Percentiles rank a stretch among this genome's conserved stretches.
Evolutionary conservation across 78 protist species (phyloP).

Genomic region (Planoprotostelium fungivorum): DNA sequence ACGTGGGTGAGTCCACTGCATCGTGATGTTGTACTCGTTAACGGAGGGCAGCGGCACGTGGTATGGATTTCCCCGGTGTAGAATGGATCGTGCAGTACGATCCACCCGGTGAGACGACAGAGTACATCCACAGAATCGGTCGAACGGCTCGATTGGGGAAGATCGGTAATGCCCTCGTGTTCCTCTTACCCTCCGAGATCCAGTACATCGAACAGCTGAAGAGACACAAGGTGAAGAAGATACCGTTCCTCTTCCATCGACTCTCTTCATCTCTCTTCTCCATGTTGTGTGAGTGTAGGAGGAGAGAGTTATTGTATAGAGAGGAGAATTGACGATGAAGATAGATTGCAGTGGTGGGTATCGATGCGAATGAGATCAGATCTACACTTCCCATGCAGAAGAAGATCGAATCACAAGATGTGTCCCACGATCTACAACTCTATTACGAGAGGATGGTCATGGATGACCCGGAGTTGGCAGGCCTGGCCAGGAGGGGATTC

Average conservation of each 20-base stretch:
- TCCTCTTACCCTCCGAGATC: conserved; percentile 68
- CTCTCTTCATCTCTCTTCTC: not conserved
- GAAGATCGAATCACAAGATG: not conserved
- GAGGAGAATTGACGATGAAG: conserved; percentile 40
- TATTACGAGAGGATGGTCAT: conserved; percentile 2
- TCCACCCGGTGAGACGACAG: conserved; percentile 81
- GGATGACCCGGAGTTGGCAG: conserved; percentile 68
- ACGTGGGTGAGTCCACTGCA: conserved; percentile 78
- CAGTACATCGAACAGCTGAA: conserved; percentile 21
- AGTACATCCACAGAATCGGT: conserved; percentile 98
- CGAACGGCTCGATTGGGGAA: conserved; percentile 95
- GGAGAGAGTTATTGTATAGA: not conserved
- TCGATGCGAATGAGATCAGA: not conserved
- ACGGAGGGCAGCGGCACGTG: conserved; percentile 73
- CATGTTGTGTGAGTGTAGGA: not conserved
- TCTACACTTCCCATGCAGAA: not conserved
- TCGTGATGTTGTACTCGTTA: conserved; percentile 1
- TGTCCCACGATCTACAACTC: not conserved
- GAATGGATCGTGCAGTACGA: conserved; percentile 91
- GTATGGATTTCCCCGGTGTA: conserved; percentile 82
- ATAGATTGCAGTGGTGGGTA: not conserved
- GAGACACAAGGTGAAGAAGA: not conserved
- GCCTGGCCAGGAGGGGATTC: conserved; percentile 48
- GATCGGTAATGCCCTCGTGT: conserved; percentile 77
- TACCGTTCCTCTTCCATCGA: not conserved